Percentiles rank a stretch among this genome's conserved stretches.
Evolutionary conservation across 2,329 filamentous ascomycete genomes (phyloP).

Genomic region (Chaetoscypha palmicola): DNA sequence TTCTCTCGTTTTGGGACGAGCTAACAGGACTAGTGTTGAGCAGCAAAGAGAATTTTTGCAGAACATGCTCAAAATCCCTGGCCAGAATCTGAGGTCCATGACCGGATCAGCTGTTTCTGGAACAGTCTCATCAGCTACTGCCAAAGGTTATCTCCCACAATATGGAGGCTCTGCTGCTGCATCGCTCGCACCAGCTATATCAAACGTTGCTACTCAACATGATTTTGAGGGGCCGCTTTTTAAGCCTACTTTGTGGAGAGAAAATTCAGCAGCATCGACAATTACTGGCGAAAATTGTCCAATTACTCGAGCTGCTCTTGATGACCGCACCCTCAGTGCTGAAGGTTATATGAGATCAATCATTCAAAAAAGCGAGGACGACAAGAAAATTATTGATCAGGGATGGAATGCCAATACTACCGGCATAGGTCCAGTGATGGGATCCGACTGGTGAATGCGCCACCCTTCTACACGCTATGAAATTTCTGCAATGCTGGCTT

Average conservation of each 20-base stretch:
- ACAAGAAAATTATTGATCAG: constrained; percentile 17
- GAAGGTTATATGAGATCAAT: constrained; percentile 24
- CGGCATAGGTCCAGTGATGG: constrained; percentile 14
- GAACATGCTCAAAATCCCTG: constrained; percentile 27
- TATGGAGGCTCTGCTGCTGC: constrained; percentile 30
- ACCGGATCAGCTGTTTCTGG: constrained; percentile 26
- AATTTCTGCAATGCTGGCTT: not conserved
- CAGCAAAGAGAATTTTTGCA: constrained; percentile 29
- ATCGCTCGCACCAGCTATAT: constrained; percentile 26
- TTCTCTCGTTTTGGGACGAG: not conserved
- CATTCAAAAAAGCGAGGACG: constrained; percentile 16
- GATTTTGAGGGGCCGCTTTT: constrained; percentile 6
- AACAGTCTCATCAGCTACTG: constrained; percentile 27
- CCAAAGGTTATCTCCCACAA: constrained; percentile 30
- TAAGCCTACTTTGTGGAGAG: constrained; percentile 9
- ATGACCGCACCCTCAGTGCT: constrained; percentile 15
- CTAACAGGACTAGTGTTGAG: constrained; percentile 15
- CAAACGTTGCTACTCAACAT: constrained; percentile 10
- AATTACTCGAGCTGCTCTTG: constrained; percentile 7
- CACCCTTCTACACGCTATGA: not conserved
- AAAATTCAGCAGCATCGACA: not conserved
- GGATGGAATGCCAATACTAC: constrained; percentile 16
- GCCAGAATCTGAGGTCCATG: constrained; percentile 16
- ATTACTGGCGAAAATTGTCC: constrained; percentile 20
- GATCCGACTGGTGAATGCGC: constrained; percentile 15